Evolutionary conservation across 768 basidiomycete species (phyloP).

Genomic region (Artomyces pyxidatus): DNA sequence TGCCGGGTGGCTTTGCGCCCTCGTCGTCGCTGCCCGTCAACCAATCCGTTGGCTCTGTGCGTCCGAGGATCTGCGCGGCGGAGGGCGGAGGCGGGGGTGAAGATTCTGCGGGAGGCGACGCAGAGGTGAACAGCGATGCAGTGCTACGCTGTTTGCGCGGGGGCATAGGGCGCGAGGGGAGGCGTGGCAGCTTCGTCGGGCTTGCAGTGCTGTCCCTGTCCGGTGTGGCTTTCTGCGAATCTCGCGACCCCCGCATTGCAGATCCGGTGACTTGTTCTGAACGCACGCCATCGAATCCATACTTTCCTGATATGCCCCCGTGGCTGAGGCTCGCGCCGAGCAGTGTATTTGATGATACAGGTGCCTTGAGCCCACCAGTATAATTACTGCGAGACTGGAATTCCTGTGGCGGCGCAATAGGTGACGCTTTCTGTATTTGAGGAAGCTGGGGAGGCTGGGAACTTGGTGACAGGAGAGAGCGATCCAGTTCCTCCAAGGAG

Average conservation of each 20-base stretch:
- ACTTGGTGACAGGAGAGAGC: conserved; percentile 31
- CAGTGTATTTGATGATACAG: neutral
- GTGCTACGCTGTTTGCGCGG: conserved; percentile 43
- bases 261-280: conserved; percentile 52
- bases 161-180: conserved; percentile 33
- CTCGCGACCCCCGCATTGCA: conserved; percentile 36
- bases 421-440: conserved; percentile 5
- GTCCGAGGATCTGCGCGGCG: conserved; percentile 21
- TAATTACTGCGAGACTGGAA: conserved; percentile 1
- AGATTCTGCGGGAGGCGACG: neutral
- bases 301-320: neutral
- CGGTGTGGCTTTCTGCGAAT: conserved; percentile 3
- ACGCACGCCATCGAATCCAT: conserved; percentile 33
- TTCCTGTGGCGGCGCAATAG: neutral
- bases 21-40: conserved; percentile 60
- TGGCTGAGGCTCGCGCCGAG: neutral
- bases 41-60: conserved; percentile 50
- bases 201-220: conserved; percentile 6
- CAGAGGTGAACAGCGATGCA: conserved; percentile 24
- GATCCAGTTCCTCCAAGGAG: conserved; percentile 78
- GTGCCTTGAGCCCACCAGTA: neutral
- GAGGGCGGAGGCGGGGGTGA: conserved; percentile 11
- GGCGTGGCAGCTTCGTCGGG: conserved; percentile 15
- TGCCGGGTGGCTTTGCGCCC: conserved; percentile 6
- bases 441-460: conserved; percentile 11